Evolutionary conservation across 805 yeast genomes (phyloP).

Genomic region (Kodamaea kaohsiungensis): DNA sequence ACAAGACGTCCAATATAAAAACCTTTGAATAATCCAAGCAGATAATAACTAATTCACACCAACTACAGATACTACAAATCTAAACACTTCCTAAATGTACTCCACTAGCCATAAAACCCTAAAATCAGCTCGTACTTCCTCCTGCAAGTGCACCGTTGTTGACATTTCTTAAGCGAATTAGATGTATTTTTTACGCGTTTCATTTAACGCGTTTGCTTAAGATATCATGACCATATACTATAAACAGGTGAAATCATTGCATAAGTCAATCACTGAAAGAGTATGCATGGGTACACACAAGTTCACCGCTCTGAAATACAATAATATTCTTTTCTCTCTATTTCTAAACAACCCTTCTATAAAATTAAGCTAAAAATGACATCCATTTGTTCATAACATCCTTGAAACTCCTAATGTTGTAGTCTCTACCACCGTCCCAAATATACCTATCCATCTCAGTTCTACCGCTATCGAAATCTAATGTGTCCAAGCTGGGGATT

Average conservation of each 20-base stretch:
- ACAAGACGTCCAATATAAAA: too few relatives aligned
- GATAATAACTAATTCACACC: too few relatives aligned
- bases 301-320: too few relatives aligned
- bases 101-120: not conserved
- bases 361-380: conserved; percentile 33
- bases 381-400: conserved; percentile 34
- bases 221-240: not conserved
- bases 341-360: not conserved
- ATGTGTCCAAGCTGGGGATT: conserved; percentile 65
- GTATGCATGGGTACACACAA: not conserved
- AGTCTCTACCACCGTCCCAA: conserved; percentile 73
- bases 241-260: too few relatives aligned
- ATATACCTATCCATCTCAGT: conserved; percentile 77
- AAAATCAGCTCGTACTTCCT: too few relatives aligned
- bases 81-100: too few relatives aligned
- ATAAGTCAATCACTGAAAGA: too few relatives aligned
- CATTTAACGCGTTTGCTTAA: not conserved
- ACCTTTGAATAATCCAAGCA: too few relatives aligned
- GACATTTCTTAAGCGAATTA: not conserved
- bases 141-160: too few relatives aligned
- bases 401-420: conserved; percentile 32
- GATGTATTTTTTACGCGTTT: not conserved
- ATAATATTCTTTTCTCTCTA: not conserved
- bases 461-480: conserved; percentile 83
- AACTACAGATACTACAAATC: too few relatives aligned